phyloP scores from a whole-genome alignment of 2,329 filamentous ascomycete species.

The Scleromitrula shiraiana region DNA sequence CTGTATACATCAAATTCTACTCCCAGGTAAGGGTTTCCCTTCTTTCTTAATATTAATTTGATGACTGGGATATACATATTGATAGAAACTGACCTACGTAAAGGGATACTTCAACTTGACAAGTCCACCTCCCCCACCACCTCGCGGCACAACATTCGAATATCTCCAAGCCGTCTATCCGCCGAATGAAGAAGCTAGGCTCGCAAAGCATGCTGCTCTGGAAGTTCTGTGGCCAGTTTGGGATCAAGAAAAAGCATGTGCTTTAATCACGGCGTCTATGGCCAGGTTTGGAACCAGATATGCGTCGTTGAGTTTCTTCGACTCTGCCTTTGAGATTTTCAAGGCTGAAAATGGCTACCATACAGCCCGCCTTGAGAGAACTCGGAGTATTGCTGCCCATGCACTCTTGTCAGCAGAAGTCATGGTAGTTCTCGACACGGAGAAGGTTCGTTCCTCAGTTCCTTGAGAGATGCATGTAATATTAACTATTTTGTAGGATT shows the following conservation, averaged over 20 bases:
- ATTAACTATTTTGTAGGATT: slow-evolving; percentile 27
- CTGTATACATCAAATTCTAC: slow-evolving; percentile 14
- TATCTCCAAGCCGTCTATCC: slow-evolving; percentile 27
- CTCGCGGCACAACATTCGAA: slow-evolving; percentile 19
- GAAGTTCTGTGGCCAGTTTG: slow-evolving; percentile 20
- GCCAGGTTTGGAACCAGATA: slow-evolving; percentile 23
- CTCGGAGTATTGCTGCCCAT: slow-evolving; percentile 31
- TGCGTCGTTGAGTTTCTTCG: slow-evolving; percentile 31
- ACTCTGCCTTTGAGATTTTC: slow-evolving; percentile 27
- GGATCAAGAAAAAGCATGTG: slow-evolving; percentile 16
- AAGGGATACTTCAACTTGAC: slow-evolving; percentile 31
- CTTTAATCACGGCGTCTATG: slow-evolving; percentile 21
- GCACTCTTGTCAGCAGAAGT: slow-evolving; percentile 29
- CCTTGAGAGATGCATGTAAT: background rate
- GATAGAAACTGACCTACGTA: slow-evolving; percentile 2
- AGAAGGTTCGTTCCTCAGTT: slow-evolving; percentile 21
- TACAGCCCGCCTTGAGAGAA: slow-evolving; percentile 21
- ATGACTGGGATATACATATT: background rate
- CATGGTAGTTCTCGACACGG: slow-evolving; percentile 30
- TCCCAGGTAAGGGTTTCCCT: slow-evolving; percentile 8
- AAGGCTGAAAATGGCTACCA: slow-evolving; percentile 28
- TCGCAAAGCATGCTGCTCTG: slow-evolving; percentile 17
- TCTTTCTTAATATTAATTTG: background rate
- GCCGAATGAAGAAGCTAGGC: slow-evolving; percentile 23
- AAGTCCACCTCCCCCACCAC: slow-evolving; percentile 30